Percentiles rank a stretch among this genome's conserved stretches.
These are phyloP conservation scores for Aspergillus thermomutatus DNA, from an alignment of 2,329 filamentous ascomycete species.

Conservation along the genomic window DNA sequence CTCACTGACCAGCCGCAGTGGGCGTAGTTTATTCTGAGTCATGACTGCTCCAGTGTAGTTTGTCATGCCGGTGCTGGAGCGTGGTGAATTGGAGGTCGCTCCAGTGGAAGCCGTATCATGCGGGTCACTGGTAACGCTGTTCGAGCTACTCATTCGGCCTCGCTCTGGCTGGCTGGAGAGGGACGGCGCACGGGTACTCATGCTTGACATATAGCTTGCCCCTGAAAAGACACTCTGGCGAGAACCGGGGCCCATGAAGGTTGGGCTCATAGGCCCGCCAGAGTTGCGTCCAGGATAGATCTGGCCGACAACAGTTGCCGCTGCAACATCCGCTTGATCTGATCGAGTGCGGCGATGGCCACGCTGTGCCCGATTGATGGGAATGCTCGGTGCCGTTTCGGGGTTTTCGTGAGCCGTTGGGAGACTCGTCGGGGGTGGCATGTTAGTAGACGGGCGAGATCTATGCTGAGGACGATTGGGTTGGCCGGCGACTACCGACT, in stretches of 20 bases:
- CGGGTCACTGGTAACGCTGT: constrained; percentile 51
- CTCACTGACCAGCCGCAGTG: constrained; percentile 70
- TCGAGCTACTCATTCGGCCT: constrained; percentile 64
- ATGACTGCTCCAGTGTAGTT: constrained; percentile 64
- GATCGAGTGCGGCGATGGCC: constrained; percentile 49
- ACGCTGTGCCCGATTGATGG: constrained; percentile 41
- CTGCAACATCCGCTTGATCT: constrained; percentile 46
- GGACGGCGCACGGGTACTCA: constrained; percentile 53
- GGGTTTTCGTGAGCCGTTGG: constrained; percentile 44
- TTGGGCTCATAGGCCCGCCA: constrained; percentile 55
- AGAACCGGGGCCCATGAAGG: constrained; percentile 37
- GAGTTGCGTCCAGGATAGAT: constrained; percentile 72
- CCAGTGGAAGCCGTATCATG: constrained; percentile 45
- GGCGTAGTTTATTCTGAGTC: constrained; percentile 72
- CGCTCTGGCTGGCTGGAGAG: constrained; percentile 46
- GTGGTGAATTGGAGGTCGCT: constrained; percentile 52
- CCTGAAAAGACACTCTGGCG: constrained; percentile 40
- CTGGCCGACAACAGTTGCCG: constrained; percentile 75
- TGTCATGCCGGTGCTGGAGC: constrained; percentile 64
- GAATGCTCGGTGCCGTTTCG: constrained; percentile 47
- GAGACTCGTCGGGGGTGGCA: constrained; percentile 35
- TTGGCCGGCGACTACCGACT: constrained; percentile 53
- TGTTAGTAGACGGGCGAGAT: constrained; percentile 45
- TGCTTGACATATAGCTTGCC: constrained; percentile 51
- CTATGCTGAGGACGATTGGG: constrained; percentile 37